Evolutionary conservation across 768 basidiomycete genomes (phyloP), one percentile per base, ranked within the genome.

Genomic region (Amanita fuliginea): DNA sequence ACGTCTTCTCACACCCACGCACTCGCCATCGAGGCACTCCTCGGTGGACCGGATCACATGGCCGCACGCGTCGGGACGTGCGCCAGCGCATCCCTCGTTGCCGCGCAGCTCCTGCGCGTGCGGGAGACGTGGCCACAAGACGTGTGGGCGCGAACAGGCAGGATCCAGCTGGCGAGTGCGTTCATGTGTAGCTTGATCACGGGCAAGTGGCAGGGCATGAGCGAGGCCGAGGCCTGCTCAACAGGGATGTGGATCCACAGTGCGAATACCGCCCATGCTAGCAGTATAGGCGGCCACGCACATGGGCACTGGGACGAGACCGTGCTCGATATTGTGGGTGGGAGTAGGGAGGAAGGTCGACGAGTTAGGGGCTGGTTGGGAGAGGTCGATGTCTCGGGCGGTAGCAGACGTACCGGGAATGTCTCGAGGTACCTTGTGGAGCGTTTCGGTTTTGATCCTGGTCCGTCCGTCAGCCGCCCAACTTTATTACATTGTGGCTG

Each of bases 1-100:
- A 87, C 83, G 0, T 88, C 88, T 1, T 82, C 88, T 3, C 81
- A 86, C 51, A 78, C 81, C 0, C 86, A 88, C 67, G 82, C 85
- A 0, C 71, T 86, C 21, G 77, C 78, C 0, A 78, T 90, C 33
- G 86, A 91, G 59, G 72, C 79, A 1, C 75, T 83, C 4, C 75
- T 89, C 2, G 88, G 87, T 1, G 86, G 86, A 0, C 80, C 88
- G 1, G 86, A 88, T 51, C 72, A 71, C 47, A 86, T 88, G 83
- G 80, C 82, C 3, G 70, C 75, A 19, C 82, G 83, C 24, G 84
- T 88, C 1, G 87, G 88, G 4, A 83, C 78, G 5, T 77, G 78
- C 53, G 83, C 84, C 3, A 77, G 77, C 53, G 73, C 84, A 0
- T 28, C 28, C 28, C 28, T 28, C 9, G 28, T 28, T 8, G 28